Base-by-base conservation (phyloP, 768 basidiomycete species). In the Pulveroboletus sp. region DNA sequence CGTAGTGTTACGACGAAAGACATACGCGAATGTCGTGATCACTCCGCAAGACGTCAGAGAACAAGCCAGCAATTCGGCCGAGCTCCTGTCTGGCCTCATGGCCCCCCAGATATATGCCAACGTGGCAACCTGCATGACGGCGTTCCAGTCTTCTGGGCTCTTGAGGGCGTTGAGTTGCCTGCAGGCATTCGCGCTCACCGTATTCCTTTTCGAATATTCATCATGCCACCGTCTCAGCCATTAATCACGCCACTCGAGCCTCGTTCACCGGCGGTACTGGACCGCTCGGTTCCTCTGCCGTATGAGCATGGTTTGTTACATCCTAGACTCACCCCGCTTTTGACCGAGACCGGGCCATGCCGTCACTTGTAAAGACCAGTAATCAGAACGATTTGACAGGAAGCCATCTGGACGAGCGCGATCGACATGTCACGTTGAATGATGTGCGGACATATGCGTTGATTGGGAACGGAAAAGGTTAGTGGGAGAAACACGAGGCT, bases 341-440 rank as follows among this genome's bases (percentile, higher is more conserved):
- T 45, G 56, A 46, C 43, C 19, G 46, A 26, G 49, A 34, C 16
- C 34, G 31, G 54, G 53, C 47, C 34, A 37, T 60, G 55, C 57
- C 37, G 61, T 63, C 24, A 62, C 32, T 36, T 17, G 35, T 20
- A 40, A 23, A 43, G 55, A 37, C 36, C 14, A 26, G 37, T 45
- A 39, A 57, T 49, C n/a, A n/a, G 12, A 43, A 38, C 6, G 39
- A 23, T 10, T 23, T 43, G 47, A 46, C 26, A 40, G 43, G 7
- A 16, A 42, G 30, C 20, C 32, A 42, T 30, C 50, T 44, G 45
- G 40, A 51, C 22, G 30, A 26, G 30, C 9, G 45, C 45, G 60
- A 62, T 63, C 62, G 57, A 62, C 63, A 14, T 52, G 52, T 52
- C 54, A 59, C 40, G 49, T 35, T 46, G 50, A 37, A 36, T 50